phyloP scores from a whole-genome alignment of 352 stramenopile species.

The Sclerospora graminicola region DNA sequence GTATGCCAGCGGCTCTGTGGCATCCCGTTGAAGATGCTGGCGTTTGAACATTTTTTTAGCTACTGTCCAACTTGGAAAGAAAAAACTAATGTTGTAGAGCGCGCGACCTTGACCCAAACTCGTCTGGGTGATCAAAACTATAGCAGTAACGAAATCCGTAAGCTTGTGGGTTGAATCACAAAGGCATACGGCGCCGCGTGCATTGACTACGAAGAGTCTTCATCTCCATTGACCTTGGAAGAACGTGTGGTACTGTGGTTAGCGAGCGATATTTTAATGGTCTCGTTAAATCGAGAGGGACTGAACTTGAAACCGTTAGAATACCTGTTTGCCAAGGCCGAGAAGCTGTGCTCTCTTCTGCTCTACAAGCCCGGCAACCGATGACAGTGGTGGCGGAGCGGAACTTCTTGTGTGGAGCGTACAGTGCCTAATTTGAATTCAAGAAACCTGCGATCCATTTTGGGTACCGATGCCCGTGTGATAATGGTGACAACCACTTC shows the following conservation, averaged over 20 bases:
- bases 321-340: too few relatives aligned
- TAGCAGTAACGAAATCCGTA: slow-evolving; percentile 94
- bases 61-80: slow-evolving; percentile 72
- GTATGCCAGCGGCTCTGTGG: slow-evolving; percentile 93
- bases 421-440: too few relatives aligned
- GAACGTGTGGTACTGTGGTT: slow-evolving; percentile 69
- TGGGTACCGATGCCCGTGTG: too few relatives aligned
- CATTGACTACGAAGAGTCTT: slow-evolving; percentile 72
- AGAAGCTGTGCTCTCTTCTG: too few relatives aligned
- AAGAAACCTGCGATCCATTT: too few relatives aligned
- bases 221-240: too few relatives aligned
- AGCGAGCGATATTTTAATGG: slow-evolving; percentile 67
- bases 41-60: slow-evolving; percentile 90
- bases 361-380: too few relatives aligned
- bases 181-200: slow-evolving; percentile 39
- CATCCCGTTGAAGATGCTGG: slow-evolving; percentile 94
- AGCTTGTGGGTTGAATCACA: too few relatives aligned
- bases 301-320: slow-evolving; percentile 79
- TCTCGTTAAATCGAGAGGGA: slow-evolving; percentile 60
- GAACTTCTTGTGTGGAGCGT: too few relatives aligned
- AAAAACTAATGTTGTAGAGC: too few relatives aligned
- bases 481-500: too few relatives aligned
- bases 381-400: too few relatives aligned
- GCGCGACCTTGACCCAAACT: slow-evolving; percentile 81
- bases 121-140: slow-evolving; percentile 90